phyloP scores from a whole-genome alignment of 495 filamentous ascomycete genomes.

The Penicillium lagena region DNA sequence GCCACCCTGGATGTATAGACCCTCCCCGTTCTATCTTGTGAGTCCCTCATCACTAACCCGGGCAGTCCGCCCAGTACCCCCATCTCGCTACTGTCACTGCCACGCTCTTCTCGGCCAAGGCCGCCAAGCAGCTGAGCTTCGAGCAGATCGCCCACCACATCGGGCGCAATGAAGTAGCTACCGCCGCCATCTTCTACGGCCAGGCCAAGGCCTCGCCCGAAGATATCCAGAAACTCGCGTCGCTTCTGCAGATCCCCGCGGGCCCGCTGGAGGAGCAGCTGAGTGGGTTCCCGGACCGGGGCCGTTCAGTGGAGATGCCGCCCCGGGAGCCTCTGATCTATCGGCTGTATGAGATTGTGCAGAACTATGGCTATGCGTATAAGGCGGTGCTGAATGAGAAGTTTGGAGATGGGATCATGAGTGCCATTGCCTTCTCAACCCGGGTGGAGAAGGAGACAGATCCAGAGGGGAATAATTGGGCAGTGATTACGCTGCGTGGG shows the following conservation, averaged over 20 bases:
- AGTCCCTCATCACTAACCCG: neutral
- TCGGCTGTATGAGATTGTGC: slow-evolving; percentile 89
- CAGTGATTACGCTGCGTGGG: slow-evolving; percentile 81
- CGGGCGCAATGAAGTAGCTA: slow-evolving; percentile 81
- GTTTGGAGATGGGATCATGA: slow-evolving; percentile 99
- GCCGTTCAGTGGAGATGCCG: slow-evolving; percentile 83
- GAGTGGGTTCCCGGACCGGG: slow-evolving; percentile 73
- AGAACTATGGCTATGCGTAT: slow-evolving; percentile 97
- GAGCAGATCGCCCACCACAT: slow-evolving; percentile 70
- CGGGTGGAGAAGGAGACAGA: slow-evolving; percentile 96
- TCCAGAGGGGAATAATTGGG: slow-evolving; percentile 74
- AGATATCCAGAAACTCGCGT: slow-evolving; percentile 68
- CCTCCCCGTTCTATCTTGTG: neutral
- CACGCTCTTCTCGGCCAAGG: slow-evolving; percentile 83
- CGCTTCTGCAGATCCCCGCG: slow-evolving; percentile 57
- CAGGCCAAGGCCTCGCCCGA: slow-evolving; percentile 74
- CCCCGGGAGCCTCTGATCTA: slow-evolving; percentile 93
- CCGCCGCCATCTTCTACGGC: slow-evolving; percentile 92
- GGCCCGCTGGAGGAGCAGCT: slow-evolving; percentile 54
- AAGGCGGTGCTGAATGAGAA: slow-evolving; percentile 98
- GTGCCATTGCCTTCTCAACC: slow-evolving; percentile 86
- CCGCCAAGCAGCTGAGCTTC: slow-evolving; percentile 67
- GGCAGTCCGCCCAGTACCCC: slow-evolving; percentile 34
- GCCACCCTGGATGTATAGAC: slow-evolving; percentile 35
- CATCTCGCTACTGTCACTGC: slow-evolving; percentile 61